Percentiles rank a stretch among this genome's conserved stretches.
phyloP scores from a whole-genome alignment of 257 asterid species.

The Solanum pinnatisectum region DNA sequence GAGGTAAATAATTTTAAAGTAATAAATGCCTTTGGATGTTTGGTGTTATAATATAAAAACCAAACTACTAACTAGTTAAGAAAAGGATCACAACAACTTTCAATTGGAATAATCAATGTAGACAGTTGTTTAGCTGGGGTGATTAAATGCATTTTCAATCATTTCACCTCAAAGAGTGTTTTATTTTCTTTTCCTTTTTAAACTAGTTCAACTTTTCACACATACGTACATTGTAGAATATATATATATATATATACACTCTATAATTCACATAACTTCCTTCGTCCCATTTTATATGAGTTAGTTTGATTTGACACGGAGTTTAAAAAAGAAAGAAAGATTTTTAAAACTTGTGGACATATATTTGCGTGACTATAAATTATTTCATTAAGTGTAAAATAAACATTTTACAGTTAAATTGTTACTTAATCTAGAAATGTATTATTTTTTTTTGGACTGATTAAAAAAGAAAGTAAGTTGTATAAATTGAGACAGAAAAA shows the following conservation, averaged over 20 bases:
- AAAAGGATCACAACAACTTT: background rate
- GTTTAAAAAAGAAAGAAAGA: too few species aligned
- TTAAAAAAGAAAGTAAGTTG: too few species aligned
- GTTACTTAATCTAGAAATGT: too few species aligned
- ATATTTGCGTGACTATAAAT: too few species aligned
- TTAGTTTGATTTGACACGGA: too few species aligned
- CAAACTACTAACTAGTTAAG: background rate
- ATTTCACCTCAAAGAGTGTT: background rate
- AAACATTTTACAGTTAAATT: too few species aligned
- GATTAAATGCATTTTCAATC: background rate
- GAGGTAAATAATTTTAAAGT: background rate
- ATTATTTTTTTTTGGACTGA: rapidly evolving
- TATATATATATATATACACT: background rate
- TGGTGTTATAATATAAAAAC: background rate
- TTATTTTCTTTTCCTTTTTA: background rate
- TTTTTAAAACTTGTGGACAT: too few species aligned
- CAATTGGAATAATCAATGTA: background rate
- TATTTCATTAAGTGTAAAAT: too few species aligned
- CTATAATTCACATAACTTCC: too few species aligned
- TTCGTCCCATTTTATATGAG: too few species aligned
- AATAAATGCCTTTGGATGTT: background rate
- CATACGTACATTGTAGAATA: background rate
- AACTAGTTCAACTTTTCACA: background rate
- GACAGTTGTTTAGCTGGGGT: background rate
- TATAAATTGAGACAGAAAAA: too few species aligned